Percentiles rank a stretch among this genome's conserved stretches.
These are phyloP conservation scores for Tardiomyces blankii DNA, from an alignment of 1,139 yeast genomes.

Conservation along the genomic window DNA sequence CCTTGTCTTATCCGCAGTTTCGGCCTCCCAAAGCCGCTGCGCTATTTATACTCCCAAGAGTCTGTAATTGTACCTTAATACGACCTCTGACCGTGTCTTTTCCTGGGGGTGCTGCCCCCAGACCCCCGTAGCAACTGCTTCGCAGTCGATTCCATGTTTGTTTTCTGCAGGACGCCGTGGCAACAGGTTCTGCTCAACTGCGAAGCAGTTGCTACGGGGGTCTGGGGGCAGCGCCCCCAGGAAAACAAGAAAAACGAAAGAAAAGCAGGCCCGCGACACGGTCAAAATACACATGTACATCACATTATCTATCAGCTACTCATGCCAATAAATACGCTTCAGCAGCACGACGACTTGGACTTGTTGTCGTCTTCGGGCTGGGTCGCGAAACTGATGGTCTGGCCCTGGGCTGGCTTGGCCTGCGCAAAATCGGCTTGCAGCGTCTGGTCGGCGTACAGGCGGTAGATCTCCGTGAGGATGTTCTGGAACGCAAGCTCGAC, in stretches of 20 bases:
- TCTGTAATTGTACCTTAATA: neutral
- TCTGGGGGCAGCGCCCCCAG: too few species aligned
- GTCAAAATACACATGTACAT: neutral
- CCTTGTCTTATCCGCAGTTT: neutral
- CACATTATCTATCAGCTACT: constrained; percentile 8
- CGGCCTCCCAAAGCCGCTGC: too few species aligned
- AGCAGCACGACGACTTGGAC: constrained; percentile 54
- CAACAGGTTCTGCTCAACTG: too few species aligned
- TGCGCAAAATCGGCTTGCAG: constrained; percentile 35
- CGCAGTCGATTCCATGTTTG: too few species aligned
- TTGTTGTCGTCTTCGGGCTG: constrained; percentile 74
- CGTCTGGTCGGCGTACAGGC: constrained; percentile 50
- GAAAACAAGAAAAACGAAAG: too few species aligned
- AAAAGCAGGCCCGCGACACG: too few species aligned
- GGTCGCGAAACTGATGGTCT: constrained; percentile 87
- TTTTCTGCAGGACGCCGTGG: too few species aligned
- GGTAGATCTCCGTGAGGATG: constrained; percentile 82
- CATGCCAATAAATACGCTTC: constrained; percentile 6
- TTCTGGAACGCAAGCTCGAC: constrained; percentile 93
- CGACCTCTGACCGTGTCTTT: neutral
- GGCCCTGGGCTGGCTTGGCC: constrained; percentile 53
- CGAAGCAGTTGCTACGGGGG: too few species aligned
- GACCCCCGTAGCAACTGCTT: too few species aligned
- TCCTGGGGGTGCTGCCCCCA: too few species aligned
- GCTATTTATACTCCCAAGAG: neutral